These are phyloP conservation scores for Colletotrichum orbiculare DNA, from an alignment of 2,329 filamentous ascomycete genomes.

Conservation along the genomic window DNA sequence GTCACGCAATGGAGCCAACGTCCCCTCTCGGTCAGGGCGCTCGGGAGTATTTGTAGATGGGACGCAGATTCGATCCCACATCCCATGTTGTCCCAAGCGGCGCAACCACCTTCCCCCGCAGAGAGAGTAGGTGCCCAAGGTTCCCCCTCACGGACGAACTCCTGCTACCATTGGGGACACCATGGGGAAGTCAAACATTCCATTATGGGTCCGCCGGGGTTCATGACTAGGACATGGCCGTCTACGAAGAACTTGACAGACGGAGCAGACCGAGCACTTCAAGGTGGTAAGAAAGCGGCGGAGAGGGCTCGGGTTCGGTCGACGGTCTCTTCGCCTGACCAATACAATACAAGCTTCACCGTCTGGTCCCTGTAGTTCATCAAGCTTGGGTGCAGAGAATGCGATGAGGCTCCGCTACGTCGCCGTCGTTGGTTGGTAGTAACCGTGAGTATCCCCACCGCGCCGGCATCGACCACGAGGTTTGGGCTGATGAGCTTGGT, in stretches of 20 bases:
- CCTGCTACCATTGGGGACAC: constrained; percentile 8
- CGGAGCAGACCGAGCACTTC: neutral
- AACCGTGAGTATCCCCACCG: neutral
- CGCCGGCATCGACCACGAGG: no score
- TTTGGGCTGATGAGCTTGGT: no score
- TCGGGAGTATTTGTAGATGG: constrained; percentile 28
- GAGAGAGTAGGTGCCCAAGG: neutral
- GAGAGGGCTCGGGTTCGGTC: neutral
- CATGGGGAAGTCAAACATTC: constrained; percentile 20
- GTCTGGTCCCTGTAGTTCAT: no score
- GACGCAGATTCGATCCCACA: constrained; percentile 18
- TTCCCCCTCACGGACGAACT: neutral
- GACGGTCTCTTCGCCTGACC: neutral
- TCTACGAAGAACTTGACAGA: constrained; percentile 2
- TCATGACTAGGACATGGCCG: constrained; percentile 3
- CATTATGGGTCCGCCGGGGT: constrained; percentile 20
- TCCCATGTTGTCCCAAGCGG: neutral
- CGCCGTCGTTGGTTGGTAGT: neutral
- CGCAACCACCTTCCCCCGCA: constrained; percentile 28
- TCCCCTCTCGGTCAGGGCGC: neutral
- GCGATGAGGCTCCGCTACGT: neutral
- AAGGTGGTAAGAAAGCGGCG: neutral
- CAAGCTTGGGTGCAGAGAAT: no score
- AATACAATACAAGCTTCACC: neutral
- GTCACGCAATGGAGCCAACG: no score